Conservation (phyloP, 148 eudicot species). For the Rhododendron vialii region DNA sequence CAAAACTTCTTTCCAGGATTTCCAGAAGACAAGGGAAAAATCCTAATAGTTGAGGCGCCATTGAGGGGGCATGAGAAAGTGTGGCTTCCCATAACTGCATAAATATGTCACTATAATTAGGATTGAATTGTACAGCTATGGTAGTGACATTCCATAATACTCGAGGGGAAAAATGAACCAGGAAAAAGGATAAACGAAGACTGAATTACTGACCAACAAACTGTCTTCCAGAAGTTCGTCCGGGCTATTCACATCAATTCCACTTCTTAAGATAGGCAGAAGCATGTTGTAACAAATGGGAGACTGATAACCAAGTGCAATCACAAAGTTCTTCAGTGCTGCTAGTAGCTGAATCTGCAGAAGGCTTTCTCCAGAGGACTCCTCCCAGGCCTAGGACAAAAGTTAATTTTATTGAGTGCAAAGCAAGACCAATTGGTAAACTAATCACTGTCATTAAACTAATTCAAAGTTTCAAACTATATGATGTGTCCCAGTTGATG, state of each 20-base stretch:
- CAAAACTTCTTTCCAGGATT: slow-evolving; percentile 87
- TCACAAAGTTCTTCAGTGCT: slow-evolving; percentile 82
- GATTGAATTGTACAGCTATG: neutral
- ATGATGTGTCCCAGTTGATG: neutral
- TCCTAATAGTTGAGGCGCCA: slow-evolving; percentile 71
- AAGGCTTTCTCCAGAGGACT: slow-evolving; percentile 88
- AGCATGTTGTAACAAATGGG: slow-evolving; percentile 73
- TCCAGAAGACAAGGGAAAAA: slow-evolving; percentile 72
- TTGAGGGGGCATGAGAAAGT: slow-evolving; percentile 82
- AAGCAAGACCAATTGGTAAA: neutral
- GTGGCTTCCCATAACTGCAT: slow-evolving; percentile 98
- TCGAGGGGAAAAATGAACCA: neutral
- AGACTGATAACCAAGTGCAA: slow-evolving; percentile 85
- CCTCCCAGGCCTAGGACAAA: slow-evolving; percentile 81
- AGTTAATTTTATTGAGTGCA: slow-evolving; percentile 1
- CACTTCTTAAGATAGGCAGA: slow-evolving; percentile 73
- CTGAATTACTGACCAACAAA: slow-evolving; percentile 58
- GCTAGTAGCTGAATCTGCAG: slow-evolving; percentile 95
- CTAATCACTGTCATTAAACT: neutral
- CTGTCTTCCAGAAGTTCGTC: slow-evolving; percentile 98
- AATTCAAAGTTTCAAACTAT: neutral
- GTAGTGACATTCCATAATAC: neutral
- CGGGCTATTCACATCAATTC: slow-evolving; percentile 71
- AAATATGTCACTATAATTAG: slow-evolving; percentile 5
- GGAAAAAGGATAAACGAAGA: neutral